phyloP scores from a whole-genome alignment of 2,329 filamentous ascomycete species.

The Ophiostoma himal-ulmi region DNA sequence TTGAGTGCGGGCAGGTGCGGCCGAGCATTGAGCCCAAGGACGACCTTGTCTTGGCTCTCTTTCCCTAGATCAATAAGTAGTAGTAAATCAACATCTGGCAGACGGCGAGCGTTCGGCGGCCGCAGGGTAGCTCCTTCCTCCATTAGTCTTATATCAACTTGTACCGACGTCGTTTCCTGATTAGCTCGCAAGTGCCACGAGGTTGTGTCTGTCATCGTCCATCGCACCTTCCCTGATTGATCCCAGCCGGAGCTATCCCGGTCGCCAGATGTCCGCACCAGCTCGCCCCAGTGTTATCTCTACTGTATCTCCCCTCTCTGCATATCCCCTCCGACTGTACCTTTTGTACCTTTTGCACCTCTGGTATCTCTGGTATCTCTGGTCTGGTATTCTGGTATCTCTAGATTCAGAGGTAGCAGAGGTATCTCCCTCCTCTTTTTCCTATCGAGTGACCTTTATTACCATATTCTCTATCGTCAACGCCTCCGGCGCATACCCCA shows the following conservation, averaged over 20 bases:
- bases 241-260: neutral
- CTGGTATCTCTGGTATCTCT: neutral
- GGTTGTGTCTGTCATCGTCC: neutral
- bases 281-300: conserved; percentile 10
- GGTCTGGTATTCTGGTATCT: neutral
- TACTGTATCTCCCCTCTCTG: neutral
- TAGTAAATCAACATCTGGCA: neutral
- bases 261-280: neutral
- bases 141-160: conserved; percentile 11
- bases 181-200: conserved; percentile 1
- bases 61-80: neutral
- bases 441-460: conserved; percentile 7
- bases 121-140: conserved; percentile 2
- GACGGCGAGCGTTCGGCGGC: conserved; percentile 9
- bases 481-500: conserved; percentile 10
- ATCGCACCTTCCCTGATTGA: conserved; percentile 9
- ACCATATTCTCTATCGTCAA: conserved; percentile 18
- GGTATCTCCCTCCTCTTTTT: neutral
- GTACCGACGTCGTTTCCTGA: neutral
- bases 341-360: neutral
- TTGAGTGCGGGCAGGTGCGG: conserved; percentile 18
- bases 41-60: neutral
- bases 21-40: neutral
- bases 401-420: too few species aligned
- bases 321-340: too few species aligned